Base-by-base conservation (phyloP, 2,329 filamentous ascomycete genomes). In the Stagonosporopsis tanaceti region DNA sequence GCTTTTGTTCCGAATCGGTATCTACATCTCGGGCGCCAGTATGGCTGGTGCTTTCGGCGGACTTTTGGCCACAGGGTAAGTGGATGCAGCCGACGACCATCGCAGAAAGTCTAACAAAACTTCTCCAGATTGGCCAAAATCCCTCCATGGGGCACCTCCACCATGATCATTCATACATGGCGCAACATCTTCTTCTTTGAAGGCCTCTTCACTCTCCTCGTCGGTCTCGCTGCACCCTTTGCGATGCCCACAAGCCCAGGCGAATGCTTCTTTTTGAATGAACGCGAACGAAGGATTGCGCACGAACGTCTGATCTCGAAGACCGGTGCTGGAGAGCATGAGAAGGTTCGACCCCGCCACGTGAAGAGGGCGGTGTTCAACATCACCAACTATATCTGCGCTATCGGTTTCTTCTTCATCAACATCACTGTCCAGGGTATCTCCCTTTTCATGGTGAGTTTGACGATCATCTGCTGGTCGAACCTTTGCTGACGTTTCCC, bases 181-280 rank as follows among this genome's bases (percentile, higher is more conserved):
- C 68, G 71, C 30, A 74, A 75, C 47, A 88, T 88, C 63, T 87
- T 87, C 77, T 86, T 87, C 74, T 87, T 88, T 57, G 85, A 87
- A 67, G 85, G 85, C 0, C 69, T 86, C 39, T 64, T 86, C 59
- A 87, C 85, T 9, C 70, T 82, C 22, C 56, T 83, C 39, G 65
- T 83, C 12, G 84, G 82, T 0, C 37, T 80, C 1, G 56, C 75
- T 1, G 82, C 84, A 0, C 83, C 84, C 0, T 76, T 83, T 48
- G 73, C 84, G 59, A 81, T 87, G 76, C 84, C 84, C 0, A 79
- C 78, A 7, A 78, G 71, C 11, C 84, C 85, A 0, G 69, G 72
- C 7, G 76, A 79, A 0, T 82, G 82, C 24, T 80, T 76, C 53
- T 84, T 83, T 62, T 72, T 87, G 44, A 84, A 74, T 25, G 78